Evolutionary conservation across 2,329 filamentous ascomycete species (phyloP), one percentile per base, ranked within the genome.

Genomic region (Neospermospora avenae): DNA sequence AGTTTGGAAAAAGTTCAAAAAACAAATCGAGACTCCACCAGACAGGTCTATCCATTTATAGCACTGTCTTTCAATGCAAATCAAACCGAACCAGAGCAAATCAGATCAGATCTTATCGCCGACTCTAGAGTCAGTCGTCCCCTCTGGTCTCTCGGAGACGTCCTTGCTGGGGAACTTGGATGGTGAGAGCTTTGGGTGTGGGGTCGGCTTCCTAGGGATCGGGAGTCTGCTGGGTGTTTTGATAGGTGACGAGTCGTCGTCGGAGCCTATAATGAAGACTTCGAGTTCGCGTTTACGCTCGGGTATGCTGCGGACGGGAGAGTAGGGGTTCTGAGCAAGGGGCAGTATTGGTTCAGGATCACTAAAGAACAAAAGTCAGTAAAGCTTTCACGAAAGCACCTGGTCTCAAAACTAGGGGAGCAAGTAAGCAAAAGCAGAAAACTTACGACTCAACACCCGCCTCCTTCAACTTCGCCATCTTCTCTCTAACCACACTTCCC

Each of bases 401-500:
- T 13, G 34, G 8, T 16, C 3, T 8, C 22, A 2, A 18, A n/a
- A 25, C 16, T n/a, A 41, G 25, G 18, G 28, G 6, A 41, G 28
- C n/a, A 37, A 37, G 3, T 4, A 18, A n/a, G 18, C 4, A n/a
- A 42, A 20, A 42, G 4, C 3, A 22, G n/a, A 6, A 22, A 39
- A 54, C 51, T 54, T 41, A 54, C 51, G 51, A 24, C 7, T 42
- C 20, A 49, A 48, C 44, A 45, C 42, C 55, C 4, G 42, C 44
- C 16, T 57, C 44, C 44, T 57, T 57, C 34, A 57, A 41, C 55
- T 25, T 49, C 3, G 18, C 55, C 34, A 57, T 57, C 55, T 57
- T 48, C 34, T 57, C 55, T 24, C 55, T 37, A 6, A 56, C 41
- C 2, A 56, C 54, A 34, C 28, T 20, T 7, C 54, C 54, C 28